Base-by-base conservation (phyloP, 2,329 filamentous ascomycete species). In the Daldinia eschscholtzii region DNA sequence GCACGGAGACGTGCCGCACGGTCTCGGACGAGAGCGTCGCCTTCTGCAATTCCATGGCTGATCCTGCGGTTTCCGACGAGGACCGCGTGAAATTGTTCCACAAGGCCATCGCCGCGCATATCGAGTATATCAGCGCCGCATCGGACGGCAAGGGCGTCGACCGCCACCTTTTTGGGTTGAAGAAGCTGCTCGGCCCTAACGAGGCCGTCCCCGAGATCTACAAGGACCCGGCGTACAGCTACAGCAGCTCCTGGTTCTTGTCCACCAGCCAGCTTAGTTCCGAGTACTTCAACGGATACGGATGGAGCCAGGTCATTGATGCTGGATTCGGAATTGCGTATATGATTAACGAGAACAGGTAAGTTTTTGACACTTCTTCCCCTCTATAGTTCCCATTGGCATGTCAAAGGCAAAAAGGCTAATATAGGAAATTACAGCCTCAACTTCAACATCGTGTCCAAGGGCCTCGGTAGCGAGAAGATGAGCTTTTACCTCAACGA, bases 311-410 rank as follows among this genome's bases (percentile, higher is more conserved):
- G 84, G 96, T 99, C 59, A 92, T 98, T 62, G 94, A 98, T 77
- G 93, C 92, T 68, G 96, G 96, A 33, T 99, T 96, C 82, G 96
- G 96, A 72, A 97, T 99, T 78, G 96, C 96, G 42, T 99, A 99
- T 81, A 99, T 99, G 96, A 98, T 99, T 81, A 99, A 99, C 80
- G 95, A 98, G 86, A 97, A 98, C 82, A 94, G 89, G 91, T 93
- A 79, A 81, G 84, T 77, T 48, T 26, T 41, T 10, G 10, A 35
- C 33, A 2, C 28, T 13, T 13, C 9, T 33, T 55, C 9, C 6
- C 35, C 2, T 18, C 15, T 2, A 18, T 6, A 10, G 5, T 35
- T 33, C 13, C 10, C n/a, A 15, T 6, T 35, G 35, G 12, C 20
- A 28, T 52, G 9, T n/a, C 30, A 13, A n/a, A 55, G 30, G 26